Evolutionary conservation across 1,284 basidiomycete species (phyloP).

Genomic region (Marasmius tenuissimus): DNA sequence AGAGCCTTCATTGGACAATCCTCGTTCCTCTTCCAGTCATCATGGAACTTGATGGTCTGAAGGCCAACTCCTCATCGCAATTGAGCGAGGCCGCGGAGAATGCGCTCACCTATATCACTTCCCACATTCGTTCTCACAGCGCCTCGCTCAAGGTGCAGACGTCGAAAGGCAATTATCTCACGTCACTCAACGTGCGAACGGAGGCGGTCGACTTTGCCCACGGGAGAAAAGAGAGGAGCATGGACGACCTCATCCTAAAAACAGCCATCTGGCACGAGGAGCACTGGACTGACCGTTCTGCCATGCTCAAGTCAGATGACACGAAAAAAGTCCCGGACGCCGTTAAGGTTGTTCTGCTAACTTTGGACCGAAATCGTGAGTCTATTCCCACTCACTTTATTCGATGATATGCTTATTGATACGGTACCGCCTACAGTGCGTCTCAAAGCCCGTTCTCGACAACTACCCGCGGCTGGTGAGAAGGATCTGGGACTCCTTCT

Average conservation of each 20-base stretch:
- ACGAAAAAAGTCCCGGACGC: slow-evolving; percentile 43
- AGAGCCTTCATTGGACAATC: slow-evolving; percentile 84
- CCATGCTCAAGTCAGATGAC: slow-evolving; percentile 53
- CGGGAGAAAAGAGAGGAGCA: slow-evolving; percentile 66
- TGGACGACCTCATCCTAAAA: slow-evolving; percentile 95
- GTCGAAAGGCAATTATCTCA: slow-evolving; percentile 90
- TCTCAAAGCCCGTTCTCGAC: slow-evolving; percentile 80
- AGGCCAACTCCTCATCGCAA: slow-evolving; percentile 56
- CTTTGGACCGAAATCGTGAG: slow-evolving; percentile 89
- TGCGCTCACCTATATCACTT: slow-evolving; percentile 76
- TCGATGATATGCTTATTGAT: slow-evolving; percentile 16
- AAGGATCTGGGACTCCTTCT: slow-evolving; percentile 70
- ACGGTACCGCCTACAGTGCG: slow-evolving; percentile 50
- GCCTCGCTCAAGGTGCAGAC: slow-evolving; percentile 92
- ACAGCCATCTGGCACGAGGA: slow-evolving; percentile 91
- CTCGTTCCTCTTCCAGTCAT: slow-evolving; percentile 92
- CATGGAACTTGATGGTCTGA: slow-evolving; percentile 93
- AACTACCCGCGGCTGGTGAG: slow-evolving; percentile 76
- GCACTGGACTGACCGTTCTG: slow-evolving; percentile 87
- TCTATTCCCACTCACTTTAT: slow-evolving; percentile 22
- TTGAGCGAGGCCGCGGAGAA: slow-evolving; percentile 73
- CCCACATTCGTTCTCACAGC: slow-evolving; percentile 74
- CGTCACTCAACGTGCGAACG: slow-evolving; percentile 78
- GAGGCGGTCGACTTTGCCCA: slow-evolving; percentile 82
- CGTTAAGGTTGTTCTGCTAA: slow-evolving; percentile 86